Conservation (phyloP, 495 filamentous ascomycete genomes). For the Hamigera avellanea region DNA sequence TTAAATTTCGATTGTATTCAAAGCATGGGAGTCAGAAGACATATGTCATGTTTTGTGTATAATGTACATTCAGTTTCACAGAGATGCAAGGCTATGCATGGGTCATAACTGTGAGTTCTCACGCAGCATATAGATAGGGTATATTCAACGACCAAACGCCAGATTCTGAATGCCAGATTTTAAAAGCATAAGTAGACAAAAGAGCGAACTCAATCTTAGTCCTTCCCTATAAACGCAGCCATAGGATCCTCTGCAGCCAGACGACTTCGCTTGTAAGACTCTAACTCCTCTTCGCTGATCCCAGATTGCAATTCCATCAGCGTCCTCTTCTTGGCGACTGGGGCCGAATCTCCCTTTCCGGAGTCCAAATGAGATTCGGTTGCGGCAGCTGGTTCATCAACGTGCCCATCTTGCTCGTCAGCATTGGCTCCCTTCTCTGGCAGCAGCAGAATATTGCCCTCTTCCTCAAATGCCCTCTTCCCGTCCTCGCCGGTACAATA, state of each 20-base stretch:
- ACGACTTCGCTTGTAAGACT: slow-evolving; percentile 65
- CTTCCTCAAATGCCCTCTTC: slow-evolving; percentile 57
- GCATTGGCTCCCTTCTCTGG: slow-evolving; percentile 23
- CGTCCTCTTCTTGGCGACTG: slow-evolving; percentile 52
- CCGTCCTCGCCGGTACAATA: slow-evolving; percentile 92
- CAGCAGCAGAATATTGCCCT: slow-evolving; percentile 43
- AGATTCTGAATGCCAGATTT: background rate
- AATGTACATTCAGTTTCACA: too few species aligned
- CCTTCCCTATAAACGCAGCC: slow-evolving; percentile 60
- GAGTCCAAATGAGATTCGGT: slow-evolving; percentile 14
- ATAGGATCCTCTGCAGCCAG: slow-evolving; percentile 70
- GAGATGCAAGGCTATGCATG: too few species aligned
- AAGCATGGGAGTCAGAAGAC: too few species aligned
- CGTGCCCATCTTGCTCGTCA: slow-evolving; percentile 5
- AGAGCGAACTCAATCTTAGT: slow-evolving; percentile 11
- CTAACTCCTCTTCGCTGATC: slow-evolving; percentile 70
- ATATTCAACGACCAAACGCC: too few species aligned
- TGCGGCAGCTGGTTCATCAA: slow-evolving; percentile 10
- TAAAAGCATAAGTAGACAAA: background rate
- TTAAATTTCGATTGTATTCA: too few species aligned
- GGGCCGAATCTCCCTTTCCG: slow-evolving; percentile 13
- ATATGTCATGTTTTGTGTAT: too few species aligned
- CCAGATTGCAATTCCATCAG: slow-evolving; percentile 60
- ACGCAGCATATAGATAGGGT: background rate
- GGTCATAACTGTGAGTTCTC: too few species aligned